phyloP scores from a whole-genome alignment of 768 basidiomycete genomes.

The Tephrocybe sp. region DNA sequence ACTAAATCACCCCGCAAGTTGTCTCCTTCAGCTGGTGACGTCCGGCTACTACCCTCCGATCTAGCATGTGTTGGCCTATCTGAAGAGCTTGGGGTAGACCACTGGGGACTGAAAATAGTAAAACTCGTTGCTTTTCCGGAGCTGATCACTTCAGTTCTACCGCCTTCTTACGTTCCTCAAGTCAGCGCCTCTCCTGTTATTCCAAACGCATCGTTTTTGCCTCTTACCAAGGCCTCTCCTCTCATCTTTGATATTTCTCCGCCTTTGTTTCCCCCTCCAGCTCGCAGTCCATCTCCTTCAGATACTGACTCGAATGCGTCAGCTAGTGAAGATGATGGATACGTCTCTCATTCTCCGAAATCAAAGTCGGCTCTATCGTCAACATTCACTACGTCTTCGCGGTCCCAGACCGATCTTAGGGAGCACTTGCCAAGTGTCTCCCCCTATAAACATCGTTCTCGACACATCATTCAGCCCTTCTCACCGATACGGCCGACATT shows the following conservation, averaged over 20 bases:
- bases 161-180: conserved; percentile 10
- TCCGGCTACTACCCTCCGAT: conserved; percentile 63
- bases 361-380: conserved; percentile 29
- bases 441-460: conserved; percentile 32
- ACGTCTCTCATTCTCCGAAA: conserved; percentile 58
- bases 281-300: conserved; percentile 4
- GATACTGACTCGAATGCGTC: conserved; percentile 22
- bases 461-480: conserved; percentile 32
- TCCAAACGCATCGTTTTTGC: background rate
- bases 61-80: conserved; percentile 75
- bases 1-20: conserved; percentile 24
- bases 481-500: conserved; percentile 24
- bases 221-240: conserved; percentile 2
- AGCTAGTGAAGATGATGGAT: conserved; percentile 50
- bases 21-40: conserved; percentile 56
- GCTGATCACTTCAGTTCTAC: conserved; percentile 43
- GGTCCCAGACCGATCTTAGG: conserved; percentile 41
- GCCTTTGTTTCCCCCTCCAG: conserved; percentile 2
- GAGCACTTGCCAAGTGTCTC: conserved; percentile 23
- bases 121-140: conserved; percentile 78
- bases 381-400: conserved; percentile 34
- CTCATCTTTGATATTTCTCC: conserved; percentile 14
- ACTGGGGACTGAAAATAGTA: conserved; percentile 75
- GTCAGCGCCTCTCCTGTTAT: conserved; percentile 8
- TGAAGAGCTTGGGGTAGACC: conserved; percentile 59